Evolutionary conservation across 1,284 basidiomycete species (phyloP), one percentile per base, ranked within the genome.

Genomic region (Takashimella koratensis): DNA sequence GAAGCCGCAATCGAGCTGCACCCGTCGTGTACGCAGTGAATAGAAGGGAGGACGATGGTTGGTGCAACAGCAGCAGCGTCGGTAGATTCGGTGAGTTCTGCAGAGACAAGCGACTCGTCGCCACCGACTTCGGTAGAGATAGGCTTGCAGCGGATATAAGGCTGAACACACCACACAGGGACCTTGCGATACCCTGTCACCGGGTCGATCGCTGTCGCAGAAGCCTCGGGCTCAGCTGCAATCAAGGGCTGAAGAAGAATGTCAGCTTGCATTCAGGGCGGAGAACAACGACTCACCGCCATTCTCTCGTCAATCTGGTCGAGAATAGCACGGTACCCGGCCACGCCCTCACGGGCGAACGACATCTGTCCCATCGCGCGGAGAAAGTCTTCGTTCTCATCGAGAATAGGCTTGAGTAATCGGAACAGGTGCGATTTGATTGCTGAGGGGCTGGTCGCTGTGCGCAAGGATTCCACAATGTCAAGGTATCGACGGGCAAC

Each of bases 381-480:
- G 21, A 94, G 79, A 45, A 96, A 72, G 66, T 93, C 90, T 0
- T 77, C 80, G 63, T 92, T 84, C 30, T 79, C 71, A 19, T 77
- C 79, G 26, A 98, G 77, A 0, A 86, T 86, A 0, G 91, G 89
- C 0, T 87, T 84, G 75, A 96, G 83, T 22, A 98, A 76, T 70
- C 95, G 92, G 82, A 97, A 98, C 26, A 98, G 70, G 68, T 98
- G 95, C 0, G 89, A 86, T 70, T 96, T 95, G 62, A 97, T 82
- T 0, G 90, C 90, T 57, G 86, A 86, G 26, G 81, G 72, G 1
- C 82, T 70, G 3, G 93, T 94, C 1, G 81, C 79, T 2, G 92
- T 95, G 66, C 83, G 80, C 19, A 93, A 81, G 0, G 77, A 70
- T 30, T 80, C 78, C 4, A 93, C 90, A 59, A 97, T 91, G 43